These are phyloP conservation scores for Pleurotus pulmonarius DNA, from an alignment of 768 basidiomycete species.

Conservation along the genomic window DNA sequence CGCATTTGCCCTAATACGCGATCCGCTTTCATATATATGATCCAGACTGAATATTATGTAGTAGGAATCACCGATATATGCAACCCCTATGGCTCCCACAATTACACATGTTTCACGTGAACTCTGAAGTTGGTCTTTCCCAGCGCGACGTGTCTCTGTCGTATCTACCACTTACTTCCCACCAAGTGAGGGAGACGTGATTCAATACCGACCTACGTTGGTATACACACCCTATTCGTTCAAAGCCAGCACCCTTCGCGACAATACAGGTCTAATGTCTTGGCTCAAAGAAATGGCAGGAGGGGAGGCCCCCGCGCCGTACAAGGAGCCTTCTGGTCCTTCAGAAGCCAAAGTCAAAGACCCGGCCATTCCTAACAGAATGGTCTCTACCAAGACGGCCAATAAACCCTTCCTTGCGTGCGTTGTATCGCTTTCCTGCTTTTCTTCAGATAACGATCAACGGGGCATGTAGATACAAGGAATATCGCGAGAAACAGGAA, in stretches of 20 bases:
- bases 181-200: background rate
- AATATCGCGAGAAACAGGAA: constrained; percentile 62
- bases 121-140: background rate
- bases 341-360: constrained; percentile 48
- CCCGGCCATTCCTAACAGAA: constrained; percentile 59
- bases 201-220: too few species aligned
- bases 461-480: constrained; percentile 47
- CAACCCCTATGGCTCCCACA: background rate
- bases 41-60: constrained; percentile 4
- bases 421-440: constrained; percentile 25
- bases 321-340: constrained; percentile 31
- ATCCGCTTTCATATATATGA: background rate
- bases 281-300: constrained; percentile 54
- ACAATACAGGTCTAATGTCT: constrained; percentile 42
- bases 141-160: background rate
- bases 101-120: constrained; percentile 5
- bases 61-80: constrained; percentile 5
- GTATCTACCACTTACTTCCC: background rate
- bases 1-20: background rate
- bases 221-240: too few species aligned
- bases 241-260: background rate
- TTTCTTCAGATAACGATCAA: constrained; percentile 11
- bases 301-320: constrained; percentile 32
- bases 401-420: constrained; percentile 85
- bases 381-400: constrained; percentile 78